Base-by-base conservation (phyloP, 805 yeast genomes). In the Peterozyma xylosa region DNA sequence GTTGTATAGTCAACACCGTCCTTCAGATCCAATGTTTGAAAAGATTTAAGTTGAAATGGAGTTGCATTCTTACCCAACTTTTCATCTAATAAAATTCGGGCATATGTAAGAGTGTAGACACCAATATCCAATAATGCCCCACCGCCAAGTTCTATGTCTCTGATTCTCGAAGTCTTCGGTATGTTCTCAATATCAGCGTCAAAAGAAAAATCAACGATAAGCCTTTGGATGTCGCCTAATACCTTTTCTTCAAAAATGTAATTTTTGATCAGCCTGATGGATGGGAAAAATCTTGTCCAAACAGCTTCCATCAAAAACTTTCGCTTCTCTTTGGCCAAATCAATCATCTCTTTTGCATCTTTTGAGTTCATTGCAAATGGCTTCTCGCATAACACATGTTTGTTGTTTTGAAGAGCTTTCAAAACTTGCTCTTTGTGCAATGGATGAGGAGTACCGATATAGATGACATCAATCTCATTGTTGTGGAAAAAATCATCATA, bases 61-160 rank as follows among this genome's bases (percentile, higher is more conserved):
- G 59, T 50, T 40, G 57, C 59, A 11, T 59, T 52, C 33, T 54
- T 52, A 18, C 70, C 68, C 33, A 59, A 35, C 27, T 60, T 50
- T 32, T 58, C 52, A 49, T 68, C 69, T 45, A 70, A 50, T 21
- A 70, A 59, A 9, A 70, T 44, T 43, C 78, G 54, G 14, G 66
- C 59, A 51, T 70, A 76, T 3, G 76, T 74, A 41, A 75, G 48
- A 3, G 74, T 59, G 48, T 78, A 78, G 40, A 76, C 66, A 2
- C 82, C 81, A 44, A 76, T 62, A 53, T 78, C 83, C 50, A 76
- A 65, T 38, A 76, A 53, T 1, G 79, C 73, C 17, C 84, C 82
- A 11, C 78, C 84, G 4, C 77, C 82, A 39, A 74, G 63, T 14
- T 58, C 56, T 4, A 66, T 70, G 53, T 71, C 67, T 44, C 71